Evolutionary conservation across 2,329 filamentous ascomycete species (phyloP).

Genomic region (Mycosphaerella sp.): DNA sequence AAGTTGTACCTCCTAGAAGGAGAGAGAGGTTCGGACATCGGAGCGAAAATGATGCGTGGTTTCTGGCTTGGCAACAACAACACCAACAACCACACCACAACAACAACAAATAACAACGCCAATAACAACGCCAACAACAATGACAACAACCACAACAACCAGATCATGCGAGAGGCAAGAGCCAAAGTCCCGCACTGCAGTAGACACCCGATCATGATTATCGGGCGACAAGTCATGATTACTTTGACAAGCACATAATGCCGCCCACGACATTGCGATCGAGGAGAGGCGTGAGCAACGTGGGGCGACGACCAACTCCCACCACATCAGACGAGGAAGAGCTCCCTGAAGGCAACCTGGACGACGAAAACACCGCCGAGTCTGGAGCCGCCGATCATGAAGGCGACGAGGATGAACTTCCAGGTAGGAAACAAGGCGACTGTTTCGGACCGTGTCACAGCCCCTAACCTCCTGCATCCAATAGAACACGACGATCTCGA

Average conservation of each 20-base stretch:
- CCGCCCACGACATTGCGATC: constrained; percentile 6
- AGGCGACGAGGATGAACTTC: constrained; percentile 22
- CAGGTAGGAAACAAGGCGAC: constrained; percentile 7
- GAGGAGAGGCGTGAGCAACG: neutral
- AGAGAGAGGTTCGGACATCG: neutral
- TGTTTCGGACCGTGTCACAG: neutral
- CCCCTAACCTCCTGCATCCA: constrained; percentile 1
- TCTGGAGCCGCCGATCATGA: constrained; percentile 4
- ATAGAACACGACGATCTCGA: constrained; percentile 36
- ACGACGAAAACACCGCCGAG: constrained; percentile 2
- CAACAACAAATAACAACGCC: neutral
- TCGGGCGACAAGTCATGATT: neutral
- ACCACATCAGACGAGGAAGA: constrained; percentile 17
- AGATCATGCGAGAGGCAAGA: neutral
- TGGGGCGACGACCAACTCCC: constrained; percentile 7
- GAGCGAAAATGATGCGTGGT: too few relatives aligned
- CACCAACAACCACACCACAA: neutral
- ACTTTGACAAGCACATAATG: neutral
- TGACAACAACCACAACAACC: neutral
- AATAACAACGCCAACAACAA: neutral
- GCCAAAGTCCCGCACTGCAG: too few relatives aligned
- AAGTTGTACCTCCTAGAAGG: neutral
- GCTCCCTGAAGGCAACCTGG: constrained; percentile 7
- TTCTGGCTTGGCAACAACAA: too few relatives aligned
- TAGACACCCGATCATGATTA: neutral